phyloP scores from a whole-genome alignment of 2,329 filamentous ascomycete species.

The Sordariomycetes sp. region DNA sequence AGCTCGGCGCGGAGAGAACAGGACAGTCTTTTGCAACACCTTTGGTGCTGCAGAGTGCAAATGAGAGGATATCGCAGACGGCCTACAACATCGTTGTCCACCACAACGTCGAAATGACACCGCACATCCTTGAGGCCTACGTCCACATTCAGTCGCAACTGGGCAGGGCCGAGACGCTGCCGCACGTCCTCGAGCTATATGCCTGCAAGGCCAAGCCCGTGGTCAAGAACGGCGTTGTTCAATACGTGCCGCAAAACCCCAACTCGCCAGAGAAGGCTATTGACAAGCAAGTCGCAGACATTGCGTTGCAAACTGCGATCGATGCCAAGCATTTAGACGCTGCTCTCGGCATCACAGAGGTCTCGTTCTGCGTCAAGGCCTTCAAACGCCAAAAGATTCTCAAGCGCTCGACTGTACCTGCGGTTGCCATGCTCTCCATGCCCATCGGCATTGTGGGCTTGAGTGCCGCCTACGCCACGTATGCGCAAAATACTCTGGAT shows the following conservation, averaged over 20 bases:
- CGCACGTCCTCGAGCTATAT: conserved; percentile 72
- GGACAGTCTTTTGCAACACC: conserved; percentile 20
- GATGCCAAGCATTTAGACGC: conserved; percentile 68
- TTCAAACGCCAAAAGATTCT: conserved; percentile 61
- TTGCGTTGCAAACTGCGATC: conserved; percentile 73
- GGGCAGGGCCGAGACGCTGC: conserved; percentile 65
- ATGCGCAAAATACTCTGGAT: conserved; percentile 63
- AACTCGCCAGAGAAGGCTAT: conserved; percentile 64
- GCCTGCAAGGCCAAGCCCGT: conserved; percentile 70
- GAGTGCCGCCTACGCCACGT: conserved; percentile 40
- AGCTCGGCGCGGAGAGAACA: conserved; percentile 26
- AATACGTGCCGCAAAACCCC: conserved; percentile 55
- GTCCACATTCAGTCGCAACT: conserved; percentile 68
- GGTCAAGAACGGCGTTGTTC: conserved; percentile 47
- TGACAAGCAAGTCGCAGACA: conserved; percentile 57
- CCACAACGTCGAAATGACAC: conserved; percentile 72
- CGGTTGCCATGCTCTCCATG: conserved; percentile 44
- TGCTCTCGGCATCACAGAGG: conserved; percentile 66
- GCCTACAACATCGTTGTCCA: conserved; percentile 66
- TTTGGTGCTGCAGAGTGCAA: conserved; percentile 29
- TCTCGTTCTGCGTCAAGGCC: conserved; percentile 56
- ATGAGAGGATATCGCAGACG: conserved; percentile 44
- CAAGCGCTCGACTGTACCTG: conserved; percentile 52
- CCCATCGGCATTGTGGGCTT: conserved; percentile 63
- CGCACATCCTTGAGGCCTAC: conserved; percentile 62